Base-by-base conservation (phyloP, 306 rosid genomes). In the Delonix regia region DNA sequence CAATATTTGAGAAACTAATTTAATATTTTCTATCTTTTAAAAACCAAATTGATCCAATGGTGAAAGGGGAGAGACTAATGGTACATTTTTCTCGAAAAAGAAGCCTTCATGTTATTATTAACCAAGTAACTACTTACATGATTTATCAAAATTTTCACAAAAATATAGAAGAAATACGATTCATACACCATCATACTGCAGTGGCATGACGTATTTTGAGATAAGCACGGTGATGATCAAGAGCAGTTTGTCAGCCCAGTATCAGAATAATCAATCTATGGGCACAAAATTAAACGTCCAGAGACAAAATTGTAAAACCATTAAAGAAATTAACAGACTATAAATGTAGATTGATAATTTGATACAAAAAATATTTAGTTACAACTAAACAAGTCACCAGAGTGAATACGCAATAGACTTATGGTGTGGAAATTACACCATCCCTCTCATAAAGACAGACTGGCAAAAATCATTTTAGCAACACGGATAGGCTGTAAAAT, bases 291-390 rank as follows among this genome's bases (percentile, higher is more conserved):
- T 42, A 25, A 27, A 39, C 22, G 47, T 53, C 34, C 53, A 76
- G 33, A 52, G 16, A 75, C 10, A 12, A 65, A 28, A 19, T 11
- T 59, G 42, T 51, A 4, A 22, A 19, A 22, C 49, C 76, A 60
- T 25, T 25, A 60, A 56, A 70, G 74, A 41, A 73, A 41, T 48
- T 15, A 51, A 30, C 45, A 49, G 77, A n/a, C 82, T 60, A 51
- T 82, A 79, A 77, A 69, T 55, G 75, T 69, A 70, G 9, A 78
- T 63, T 55, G 49, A 64, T 64, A 74, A 42, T 70, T 28, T 63
- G 7, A 70, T 78, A 42, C 59, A 74, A 24, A 25, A 76, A 74
- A 28, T n/a, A 59, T 66, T 64, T 68, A 60, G 66, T 70, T 78
- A 82, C 77, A 82, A 4, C 5, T n/a, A 42, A 64, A 64, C 4